Evolutionary conservation across 768 basidiomycete genomes (phyloP).

Genomic region (Leccinum obscurum): DNA sequence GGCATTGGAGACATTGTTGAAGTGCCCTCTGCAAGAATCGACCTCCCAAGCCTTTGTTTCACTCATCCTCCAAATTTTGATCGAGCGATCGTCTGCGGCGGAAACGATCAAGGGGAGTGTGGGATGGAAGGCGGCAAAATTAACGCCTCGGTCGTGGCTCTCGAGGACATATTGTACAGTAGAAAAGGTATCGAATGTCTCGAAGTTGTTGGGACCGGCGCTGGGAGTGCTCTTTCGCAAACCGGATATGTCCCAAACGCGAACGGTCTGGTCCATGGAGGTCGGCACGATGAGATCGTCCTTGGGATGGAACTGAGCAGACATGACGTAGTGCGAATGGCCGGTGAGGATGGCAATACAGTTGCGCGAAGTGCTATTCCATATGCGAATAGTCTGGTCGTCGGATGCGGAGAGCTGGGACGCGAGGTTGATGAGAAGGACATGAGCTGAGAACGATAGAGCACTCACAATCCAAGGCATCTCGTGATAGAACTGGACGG

Average conservation of each 20-base stretch:
- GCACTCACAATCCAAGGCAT: conserved; percentile 97
- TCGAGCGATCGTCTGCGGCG: conserved; percentile 93
- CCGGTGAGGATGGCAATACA: conserved; percentile 99
- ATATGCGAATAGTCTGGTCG: conserved; percentile 99
- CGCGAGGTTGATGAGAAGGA: conserved; percentile 20
- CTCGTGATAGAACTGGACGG: conserved; percentile 97
- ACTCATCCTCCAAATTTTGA: conserved; percentile 99
- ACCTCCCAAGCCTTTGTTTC: conserved; percentile 99
- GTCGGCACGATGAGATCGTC: conserved; percentile 98
- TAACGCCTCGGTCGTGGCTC: conserved; percentile 95
- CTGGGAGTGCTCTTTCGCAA: conserved; percentile 84
- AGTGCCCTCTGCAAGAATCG: conserved; percentile 96
- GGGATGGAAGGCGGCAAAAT: conserved; percentile 96
- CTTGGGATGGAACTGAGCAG: conserved; percentile 97
- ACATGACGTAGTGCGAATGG: conserved; percentile 99
- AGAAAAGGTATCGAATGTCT: conserved; percentile 87
- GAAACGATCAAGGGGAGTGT: conserved; percentile 96
- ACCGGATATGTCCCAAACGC: conserved; percentile 99
- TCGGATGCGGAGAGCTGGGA: conserved; percentile 82
- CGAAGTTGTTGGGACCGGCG: conserved; percentile 69
- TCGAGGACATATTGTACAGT: conserved; percentile 98
- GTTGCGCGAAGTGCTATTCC: conserved; percentile 98
- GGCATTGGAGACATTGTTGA: conserved; percentile 95
- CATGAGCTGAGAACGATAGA: not conserved
- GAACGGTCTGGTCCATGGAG: conserved; percentile 98